These are phyloP conservation scores for Setomelanomma holmii DNA, from an alignment of 2,329 filamentous ascomycete genomes.

Conservation along the genomic window DNA sequence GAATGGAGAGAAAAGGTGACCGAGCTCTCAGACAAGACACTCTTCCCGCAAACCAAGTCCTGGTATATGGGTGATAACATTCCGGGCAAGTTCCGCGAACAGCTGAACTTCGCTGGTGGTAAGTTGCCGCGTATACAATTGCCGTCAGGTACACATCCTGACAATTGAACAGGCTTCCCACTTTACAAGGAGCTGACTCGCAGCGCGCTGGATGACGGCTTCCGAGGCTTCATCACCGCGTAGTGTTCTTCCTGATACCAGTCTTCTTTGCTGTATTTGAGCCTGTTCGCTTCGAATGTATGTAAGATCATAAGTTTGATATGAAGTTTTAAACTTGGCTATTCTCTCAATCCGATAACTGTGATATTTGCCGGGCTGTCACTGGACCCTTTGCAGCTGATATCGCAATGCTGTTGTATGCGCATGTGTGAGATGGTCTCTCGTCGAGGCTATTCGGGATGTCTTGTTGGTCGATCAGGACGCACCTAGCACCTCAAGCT, in stretches of 20 bases:
- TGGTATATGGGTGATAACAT: conserved; percentile 57
- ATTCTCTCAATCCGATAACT: too few species aligned
- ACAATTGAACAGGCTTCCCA: conserved; percentile 34
- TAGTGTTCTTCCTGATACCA: conserved; percentile 9
- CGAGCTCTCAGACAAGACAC: conserved; percentile 50
- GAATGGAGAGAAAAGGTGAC: conserved; percentile 52
- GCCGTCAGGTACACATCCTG: background rate
- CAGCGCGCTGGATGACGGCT: conserved; percentile 46
- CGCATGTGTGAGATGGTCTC: background rate
- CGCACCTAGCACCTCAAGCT: too few species aligned
- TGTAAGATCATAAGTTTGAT: background rate
- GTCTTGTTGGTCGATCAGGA: too few species aligned
- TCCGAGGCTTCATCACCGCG: conserved; percentile 44
- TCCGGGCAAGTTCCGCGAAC: conserved; percentile 55
- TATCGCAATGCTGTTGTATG: too few species aligned
- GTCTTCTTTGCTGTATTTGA: background rate
- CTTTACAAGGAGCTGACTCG: conserved; percentile 51
- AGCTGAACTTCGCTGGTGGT: conserved; percentile 53
- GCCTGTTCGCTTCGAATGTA: conserved; percentile 1
- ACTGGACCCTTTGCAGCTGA: too few species aligned
- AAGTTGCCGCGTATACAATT: background rate
- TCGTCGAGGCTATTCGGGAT: too few species aligned
- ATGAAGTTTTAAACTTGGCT: too few species aligned
- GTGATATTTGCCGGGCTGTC: too few species aligned
- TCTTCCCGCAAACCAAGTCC: conserved; percentile 50